phyloP scores from a whole-genome alignment of 768 basidiomycete genomes.

The Boletus bicolor region DNA sequence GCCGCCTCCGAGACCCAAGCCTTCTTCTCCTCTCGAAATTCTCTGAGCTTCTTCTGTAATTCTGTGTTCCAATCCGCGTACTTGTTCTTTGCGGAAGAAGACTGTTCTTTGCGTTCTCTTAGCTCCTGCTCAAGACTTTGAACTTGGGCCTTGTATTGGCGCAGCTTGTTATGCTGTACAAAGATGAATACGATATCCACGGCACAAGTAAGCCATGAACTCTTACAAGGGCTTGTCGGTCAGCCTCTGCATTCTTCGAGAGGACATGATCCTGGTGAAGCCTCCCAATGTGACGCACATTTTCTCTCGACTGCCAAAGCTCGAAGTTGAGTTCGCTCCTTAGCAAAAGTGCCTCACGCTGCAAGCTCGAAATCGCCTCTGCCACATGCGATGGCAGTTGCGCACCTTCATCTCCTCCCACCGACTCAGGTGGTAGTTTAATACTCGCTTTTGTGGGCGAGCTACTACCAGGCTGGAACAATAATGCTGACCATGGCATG shows the following conservation, averaged over 20 bases:
- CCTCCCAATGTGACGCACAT: conserved; percentile 77
- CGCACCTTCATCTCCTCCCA: conserved; percentile 3
- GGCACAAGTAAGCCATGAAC: not conserved
- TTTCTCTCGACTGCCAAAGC: conserved; percentile 78
- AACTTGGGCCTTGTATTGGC: conserved; percentile 71
- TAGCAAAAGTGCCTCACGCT: conserved; percentile 71
- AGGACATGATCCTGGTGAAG: conserved; percentile 72
- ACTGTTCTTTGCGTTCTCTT: conserved; percentile 68
- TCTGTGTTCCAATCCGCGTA: conserved; percentile 83
- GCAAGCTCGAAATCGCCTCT: conserved; percentile 67
- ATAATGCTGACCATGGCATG: conserved; percentile 47
- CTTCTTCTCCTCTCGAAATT: conserved; percentile 77
- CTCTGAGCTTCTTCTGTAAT: conserved; percentile 71
- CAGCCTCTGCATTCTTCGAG: conserved; percentile 72
- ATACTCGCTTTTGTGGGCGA: conserved; percentile 25
- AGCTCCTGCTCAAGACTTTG: conserved; percentile 65
- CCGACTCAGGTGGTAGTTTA: conserved; percentile 20
- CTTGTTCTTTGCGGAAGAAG: conserved; percentile 68
- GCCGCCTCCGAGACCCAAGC: conserved; percentile 71
- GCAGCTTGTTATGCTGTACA: conserved; percentile 73
- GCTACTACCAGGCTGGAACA: conserved; percentile 38
- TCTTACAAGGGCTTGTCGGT: conserved; percentile 77
- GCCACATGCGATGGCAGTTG: conserved; percentile 47
- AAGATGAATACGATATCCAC: conserved; percentile 4
- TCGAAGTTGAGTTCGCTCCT: conserved; percentile 85